phyloP scores from a whole-genome alignment of 1,139 yeast species.

The Suhomyces atakaporum region DNA sequence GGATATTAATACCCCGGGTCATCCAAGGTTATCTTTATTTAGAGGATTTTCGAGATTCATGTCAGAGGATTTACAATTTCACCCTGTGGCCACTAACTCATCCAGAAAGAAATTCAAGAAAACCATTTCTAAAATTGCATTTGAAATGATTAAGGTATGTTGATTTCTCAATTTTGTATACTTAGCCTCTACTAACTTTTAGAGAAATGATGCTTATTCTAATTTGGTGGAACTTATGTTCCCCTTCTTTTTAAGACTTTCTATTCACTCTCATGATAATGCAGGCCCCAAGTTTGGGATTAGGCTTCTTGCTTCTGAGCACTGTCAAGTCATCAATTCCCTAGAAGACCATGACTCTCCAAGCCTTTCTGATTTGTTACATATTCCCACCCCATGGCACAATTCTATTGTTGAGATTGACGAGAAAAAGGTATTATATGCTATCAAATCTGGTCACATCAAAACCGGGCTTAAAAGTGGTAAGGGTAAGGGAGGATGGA shows the following conservation, averaged over 20 bases:
- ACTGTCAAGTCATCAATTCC: slow-evolving; percentile 41
- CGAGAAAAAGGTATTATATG: slow-evolving; percentile 25
- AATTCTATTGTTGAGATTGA: slow-evolving; percentile 52
- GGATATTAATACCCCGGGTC: slow-evolving; percentile 43
- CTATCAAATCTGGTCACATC: slow-evolving; percentile 32
- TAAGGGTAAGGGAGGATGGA: slow-evolving; percentile 29
- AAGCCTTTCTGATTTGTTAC: slow-evolving; percentile 47
- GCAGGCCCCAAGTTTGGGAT: slow-evolving; percentile 62
- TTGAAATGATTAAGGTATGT: slow-evolving; percentile 56
- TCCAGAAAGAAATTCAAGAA: slow-evolving; percentile 55
- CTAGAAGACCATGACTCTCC: slow-evolving; percentile 33
- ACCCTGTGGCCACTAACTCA: slow-evolving; percentile 36
- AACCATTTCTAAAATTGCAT: slow-evolving; percentile 54
- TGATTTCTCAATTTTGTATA: neutral
- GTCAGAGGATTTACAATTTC: slow-evolving; percentile 54
- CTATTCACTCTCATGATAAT: slow-evolving; percentile 62
- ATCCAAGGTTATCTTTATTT: slow-evolving; percentile 53
- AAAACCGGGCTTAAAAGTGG: slow-evolving; percentile 26
- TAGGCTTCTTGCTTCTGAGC: slow-evolving; percentile 44
- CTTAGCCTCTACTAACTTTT: slow-evolving; percentile 16
- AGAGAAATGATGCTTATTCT: slow-evolving; percentile 63
- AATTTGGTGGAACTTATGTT: slow-evolving; percentile 60
- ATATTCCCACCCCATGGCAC: slow-evolving; percentile 71
- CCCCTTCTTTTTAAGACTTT: slow-evolving; percentile 59
- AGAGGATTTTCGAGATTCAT: slow-evolving; percentile 62